A percentile compares a stretch with the other conserved stretches of the same genome.
Conservation (phyloP, 2,329 filamentous ascomycete species). For the Sporothrix luriei region DNA sequence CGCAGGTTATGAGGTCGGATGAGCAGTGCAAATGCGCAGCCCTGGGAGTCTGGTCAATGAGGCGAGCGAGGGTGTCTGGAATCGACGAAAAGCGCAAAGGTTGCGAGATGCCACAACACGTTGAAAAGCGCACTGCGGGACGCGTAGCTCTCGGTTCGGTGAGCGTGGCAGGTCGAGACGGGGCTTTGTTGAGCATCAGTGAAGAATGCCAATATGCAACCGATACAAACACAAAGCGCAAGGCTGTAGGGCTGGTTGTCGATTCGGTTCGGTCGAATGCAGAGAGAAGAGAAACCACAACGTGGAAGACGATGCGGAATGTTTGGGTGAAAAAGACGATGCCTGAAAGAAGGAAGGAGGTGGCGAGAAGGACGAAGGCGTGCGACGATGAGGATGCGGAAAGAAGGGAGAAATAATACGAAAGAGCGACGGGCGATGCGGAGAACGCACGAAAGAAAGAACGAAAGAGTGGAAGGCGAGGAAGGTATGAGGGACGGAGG, state of each 20-base stretch:
- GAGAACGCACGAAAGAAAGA: background rate
- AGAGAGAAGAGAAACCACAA: background rate
- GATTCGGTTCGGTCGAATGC: background rate
- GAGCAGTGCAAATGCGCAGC: background rate
- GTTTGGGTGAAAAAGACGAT: background rate
- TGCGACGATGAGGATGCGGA: background rate
- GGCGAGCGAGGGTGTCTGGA: background rate
- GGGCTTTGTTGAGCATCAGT: background rate
- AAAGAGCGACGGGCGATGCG: background rate
- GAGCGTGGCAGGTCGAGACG: background rate
- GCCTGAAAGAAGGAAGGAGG: background rate
- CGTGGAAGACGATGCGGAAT: background rate
- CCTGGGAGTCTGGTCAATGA: background rate
- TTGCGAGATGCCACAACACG: slow-evolving; percentile 11
- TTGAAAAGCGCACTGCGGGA: background rate
- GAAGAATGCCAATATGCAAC: background rate
- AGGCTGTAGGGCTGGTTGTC: background rate
- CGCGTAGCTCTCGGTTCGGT: background rate
- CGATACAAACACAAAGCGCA: background rate
- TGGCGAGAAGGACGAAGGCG: background rate
- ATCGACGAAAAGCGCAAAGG: background rate
- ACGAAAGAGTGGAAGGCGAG: background rate
- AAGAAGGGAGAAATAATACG: slow-evolving; percentile 1
- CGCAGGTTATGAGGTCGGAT: background rate
- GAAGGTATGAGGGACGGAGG: slow-evolving; percentile 17